Evolutionary conservation across 108 stramenopile genomes (phyloP).

Genomic region (Asterionellopsis glacialis): DNA sequence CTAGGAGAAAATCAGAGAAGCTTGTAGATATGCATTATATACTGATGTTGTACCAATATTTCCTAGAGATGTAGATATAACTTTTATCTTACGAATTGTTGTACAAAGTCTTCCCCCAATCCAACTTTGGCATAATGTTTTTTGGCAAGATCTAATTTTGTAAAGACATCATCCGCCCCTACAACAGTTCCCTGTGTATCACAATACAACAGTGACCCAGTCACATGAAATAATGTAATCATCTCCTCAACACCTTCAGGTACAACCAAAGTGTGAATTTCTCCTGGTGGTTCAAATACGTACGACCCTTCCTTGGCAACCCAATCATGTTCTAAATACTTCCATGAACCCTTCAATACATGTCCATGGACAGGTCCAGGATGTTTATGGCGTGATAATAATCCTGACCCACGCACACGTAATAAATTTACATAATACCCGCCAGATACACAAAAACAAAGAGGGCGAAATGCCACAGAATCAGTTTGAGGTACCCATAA

Average conservation of each 20-base stretch:
- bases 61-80: no score
- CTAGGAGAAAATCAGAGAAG: no score
- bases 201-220: slow-evolving; percentile 66
- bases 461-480: slow-evolving; percentile 63
- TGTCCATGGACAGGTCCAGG: slow-evolving; percentile 72
- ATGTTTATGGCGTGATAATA: slow-evolving; percentile 67
- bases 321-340: slow-evolving; percentile 75
- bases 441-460: slow-evolving; percentile 64
- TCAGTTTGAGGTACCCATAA: slow-evolving; percentile 80
- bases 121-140: slow-evolving; percentile 67
- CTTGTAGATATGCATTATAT: no score
- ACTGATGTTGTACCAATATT: no score
- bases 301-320: slow-evolving; percentile 59
- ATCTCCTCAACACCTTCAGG: slow-evolving; percentile 73
- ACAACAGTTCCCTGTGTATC: slow-evolving; percentile 59
- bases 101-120: slow-evolving; percentile 58
- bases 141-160: slow-evolving; percentile 71
- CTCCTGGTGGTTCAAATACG: slow-evolving; percentile 79
- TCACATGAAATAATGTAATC: slow-evolving; percentile 80
- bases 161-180: slow-evolving; percentile 79
- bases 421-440: slow-evolving; percentile 80
- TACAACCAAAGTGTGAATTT: slow-evolving; percentile 72
- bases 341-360: slow-evolving; percentile 68
- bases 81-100: slow-evolving; percentile 50
- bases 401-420: slow-evolving; percentile 55